Conservation (phyloP, 306 rosid genomes). For the Dalbergia cultrata region DNA sequence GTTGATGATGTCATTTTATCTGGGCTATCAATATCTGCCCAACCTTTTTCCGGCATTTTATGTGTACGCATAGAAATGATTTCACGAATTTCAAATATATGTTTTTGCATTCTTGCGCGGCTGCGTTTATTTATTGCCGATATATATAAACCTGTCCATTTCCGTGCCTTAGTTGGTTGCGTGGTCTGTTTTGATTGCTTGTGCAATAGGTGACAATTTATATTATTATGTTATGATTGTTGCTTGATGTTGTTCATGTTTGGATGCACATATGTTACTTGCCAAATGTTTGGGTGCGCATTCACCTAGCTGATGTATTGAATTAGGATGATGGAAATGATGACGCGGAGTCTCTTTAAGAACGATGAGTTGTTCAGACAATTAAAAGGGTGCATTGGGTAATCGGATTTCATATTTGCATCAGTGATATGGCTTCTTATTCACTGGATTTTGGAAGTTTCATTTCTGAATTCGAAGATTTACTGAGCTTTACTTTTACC, state of each 20-base stretch:
- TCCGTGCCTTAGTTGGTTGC: background rate
- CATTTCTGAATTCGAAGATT: background rate
- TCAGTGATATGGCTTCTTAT: background rate
- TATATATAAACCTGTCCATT: background rate
- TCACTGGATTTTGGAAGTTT: slow-evolving; percentile 10
- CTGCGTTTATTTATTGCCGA: background rate
- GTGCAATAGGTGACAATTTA: background rate
- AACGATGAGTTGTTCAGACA: slow-evolving; percentile 9
- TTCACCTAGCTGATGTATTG: background rate
- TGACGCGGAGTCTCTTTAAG: background rate
- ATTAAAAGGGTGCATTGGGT: slow-evolving; percentile 7
- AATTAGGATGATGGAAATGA: background rate
- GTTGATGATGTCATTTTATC: background rate
- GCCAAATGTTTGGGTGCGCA: background rate
- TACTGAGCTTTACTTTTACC: background rate
- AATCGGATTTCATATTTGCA: background rate
- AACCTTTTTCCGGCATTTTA: slow-evolving; percentile 1
- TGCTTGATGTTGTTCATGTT: background rate
- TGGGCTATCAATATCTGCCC: slow-evolving; percentile 3
- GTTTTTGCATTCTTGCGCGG: background rate
- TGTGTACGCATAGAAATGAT: background rate
- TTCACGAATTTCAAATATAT: slow-evolving; percentile 17
- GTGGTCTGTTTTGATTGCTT: background rate
- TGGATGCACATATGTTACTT: background rate
- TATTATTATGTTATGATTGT: background rate